These are phyloP conservation scores for Erodium chrysanthum DNA, from an alignment of 441 rosid genomes.

Conservation along the genomic window DNA sequence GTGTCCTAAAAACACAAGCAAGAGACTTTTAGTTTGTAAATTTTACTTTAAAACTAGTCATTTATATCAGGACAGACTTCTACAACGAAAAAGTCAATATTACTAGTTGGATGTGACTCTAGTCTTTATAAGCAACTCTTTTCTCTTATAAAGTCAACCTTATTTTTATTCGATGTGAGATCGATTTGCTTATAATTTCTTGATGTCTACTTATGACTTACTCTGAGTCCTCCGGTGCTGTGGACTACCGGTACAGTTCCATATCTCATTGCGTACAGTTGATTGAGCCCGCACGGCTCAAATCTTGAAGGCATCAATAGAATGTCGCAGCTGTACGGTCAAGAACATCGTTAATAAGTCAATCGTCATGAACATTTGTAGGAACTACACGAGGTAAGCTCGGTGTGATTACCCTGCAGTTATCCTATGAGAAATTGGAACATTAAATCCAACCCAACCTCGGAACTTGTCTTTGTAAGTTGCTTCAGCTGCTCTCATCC, in stretches of 20 bases:
- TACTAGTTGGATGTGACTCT: no score
- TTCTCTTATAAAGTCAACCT: no score
- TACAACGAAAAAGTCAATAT: no score
- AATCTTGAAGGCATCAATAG: constrained; percentile 94
- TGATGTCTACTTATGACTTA: constrained; percentile 34
- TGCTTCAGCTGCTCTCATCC: constrained; percentile 76
- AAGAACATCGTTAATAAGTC: constrained; percentile 5
- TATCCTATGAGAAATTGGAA: constrained; percentile 81
- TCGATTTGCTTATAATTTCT: background rate
- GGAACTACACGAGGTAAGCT: background rate
- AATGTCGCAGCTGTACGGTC: constrained; percentile 69
- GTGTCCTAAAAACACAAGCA: constrained; percentile 51
- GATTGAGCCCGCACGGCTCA: constrained; percentile 94
- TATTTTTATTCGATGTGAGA: no score
- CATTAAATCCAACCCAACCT: constrained; percentile 92
- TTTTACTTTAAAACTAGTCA: no score
- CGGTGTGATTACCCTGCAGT: constrained; percentile 70
- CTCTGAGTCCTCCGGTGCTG: constrained; percentile 87
- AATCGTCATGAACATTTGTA: background rate
- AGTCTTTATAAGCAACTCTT: no score
- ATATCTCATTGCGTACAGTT: constrained; percentile 89
- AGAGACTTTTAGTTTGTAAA: constrained; percentile 9
- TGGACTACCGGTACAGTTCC: constrained; percentile 88
- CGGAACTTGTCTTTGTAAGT: constrained; percentile 66
- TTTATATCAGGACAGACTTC: no score